Base-by-base conservation (phyloP, 1,139 yeast species). In the Yamadazyma sp. region DNA sequence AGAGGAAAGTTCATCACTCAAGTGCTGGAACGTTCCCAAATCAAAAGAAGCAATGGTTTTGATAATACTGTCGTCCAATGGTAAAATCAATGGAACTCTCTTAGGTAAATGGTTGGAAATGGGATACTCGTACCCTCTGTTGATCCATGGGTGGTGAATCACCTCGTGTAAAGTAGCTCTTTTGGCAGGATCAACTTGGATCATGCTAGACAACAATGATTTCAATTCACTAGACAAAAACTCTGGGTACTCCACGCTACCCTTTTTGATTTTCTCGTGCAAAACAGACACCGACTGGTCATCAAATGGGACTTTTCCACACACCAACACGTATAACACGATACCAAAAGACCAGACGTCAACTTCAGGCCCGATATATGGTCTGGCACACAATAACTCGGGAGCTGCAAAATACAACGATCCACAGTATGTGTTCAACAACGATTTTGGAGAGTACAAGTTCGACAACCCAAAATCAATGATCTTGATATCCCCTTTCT, bases 341-440 rank as follows among this genome's bases (percentile, higher is more conserved):
- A 92, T 96, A 42, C 98, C 99, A 70, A 90, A 90, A 4, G 96
- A 87, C 99, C 99, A 92, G 21, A 92, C 84, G 58, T 92, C 99
- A 35, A 94, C 97, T 60, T 94, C 98, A 0, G 98, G 98, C 0
- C 98, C 99, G 25, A 78, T 71, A 54, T 94, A 94, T 0, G 97
- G 97, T 48, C 82, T 81, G 0, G 97, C 98, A 44, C 87, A 85
- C 42, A 94, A 71, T 49, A 94, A 72, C 59, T 94, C 99, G 0
- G 99, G 99, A 0, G 99, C 98, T 1, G 98, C 99, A 73, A 92
- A 94, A 61, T 94, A 94, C 38, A 94, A 72, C 1, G 97, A 89
- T 1, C 99, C 99, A 71, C 99, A 94, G 59, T 88, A 94, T 0
- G 99, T 94, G 56, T 87, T 88, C 52, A 94, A 76, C 39, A 88